Conservation (phyloP, 768 basidiomycete species). For the Trametes meyenii region DNA sequence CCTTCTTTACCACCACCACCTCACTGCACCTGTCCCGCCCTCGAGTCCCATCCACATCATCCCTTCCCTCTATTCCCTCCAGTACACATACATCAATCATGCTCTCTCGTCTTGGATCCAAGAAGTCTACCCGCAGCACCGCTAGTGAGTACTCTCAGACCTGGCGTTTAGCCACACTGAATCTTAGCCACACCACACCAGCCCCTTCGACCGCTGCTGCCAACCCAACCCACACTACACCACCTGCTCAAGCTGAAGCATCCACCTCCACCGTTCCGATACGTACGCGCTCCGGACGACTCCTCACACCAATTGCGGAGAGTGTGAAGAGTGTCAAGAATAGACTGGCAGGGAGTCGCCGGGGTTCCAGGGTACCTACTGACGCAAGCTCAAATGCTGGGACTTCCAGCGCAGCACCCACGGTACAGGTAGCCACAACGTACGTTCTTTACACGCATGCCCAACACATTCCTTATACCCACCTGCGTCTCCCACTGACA, state of each 20-base stretch:
- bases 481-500: background rate
- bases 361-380: background rate
- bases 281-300: constrained; percentile 12
- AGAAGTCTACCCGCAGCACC: constrained; percentile 3
- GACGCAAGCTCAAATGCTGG: background rate
- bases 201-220: background rate
- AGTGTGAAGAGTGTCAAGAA: constrained; percentile 3
- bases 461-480: background rate
- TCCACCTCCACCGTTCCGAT: background rate
- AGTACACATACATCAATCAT: background rate
- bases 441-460: background rate
- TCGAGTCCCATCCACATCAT: background rate
- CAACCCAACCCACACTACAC: background rate
- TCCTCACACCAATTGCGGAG: constrained; percentile 2
- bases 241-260: background rate
- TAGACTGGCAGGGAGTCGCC: background rate
- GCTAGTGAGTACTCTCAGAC: background rate
- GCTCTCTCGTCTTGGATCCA: constrained; percentile 1
- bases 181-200: constrained; percentile 1
- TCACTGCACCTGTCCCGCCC: background rate
- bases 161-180: background rate
- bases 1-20: constrained; percentile 9
- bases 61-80: background rate
- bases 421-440: background rate
- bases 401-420: background rate